Percentiles rank a stretch among this genome's conserved stretches.
Conservation (phyloP, 306 rosid genomes). For the Corylus avellana region DNA sequence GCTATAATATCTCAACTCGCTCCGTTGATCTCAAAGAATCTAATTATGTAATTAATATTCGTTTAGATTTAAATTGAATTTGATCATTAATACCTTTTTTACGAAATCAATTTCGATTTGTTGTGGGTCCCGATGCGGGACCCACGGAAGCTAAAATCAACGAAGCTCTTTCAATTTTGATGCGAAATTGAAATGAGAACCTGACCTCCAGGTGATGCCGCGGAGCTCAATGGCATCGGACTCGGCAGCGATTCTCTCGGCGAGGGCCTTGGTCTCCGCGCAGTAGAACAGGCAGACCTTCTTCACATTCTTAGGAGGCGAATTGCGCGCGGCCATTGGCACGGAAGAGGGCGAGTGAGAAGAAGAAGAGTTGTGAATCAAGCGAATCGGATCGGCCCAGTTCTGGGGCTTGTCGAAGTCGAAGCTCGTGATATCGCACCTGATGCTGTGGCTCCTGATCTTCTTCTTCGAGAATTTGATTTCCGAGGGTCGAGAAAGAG, state of each 20-base stretch:
- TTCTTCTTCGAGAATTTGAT: conserved; percentile 27
- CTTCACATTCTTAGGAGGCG: conserved; percentile 46
- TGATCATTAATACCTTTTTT: too few species aligned
- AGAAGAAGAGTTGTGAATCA: conserved; percentile 30
- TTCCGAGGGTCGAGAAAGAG: conserved; percentile 10
- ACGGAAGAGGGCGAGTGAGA: conserved; percentile 31
- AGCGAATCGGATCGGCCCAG: conserved; percentile 6
- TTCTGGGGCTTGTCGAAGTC: conserved; percentile 30
- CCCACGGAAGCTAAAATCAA: neutral
- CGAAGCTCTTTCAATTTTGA: neutral
- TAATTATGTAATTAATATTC: too few species aligned
- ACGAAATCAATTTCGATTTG: neutral
- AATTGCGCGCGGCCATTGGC: conserved; percentile 50
- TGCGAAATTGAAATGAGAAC: conserved; percentile 13
- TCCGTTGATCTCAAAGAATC: too few species aligned
- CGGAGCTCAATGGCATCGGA: conserved; percentile 78
- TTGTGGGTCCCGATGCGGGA: neutral
- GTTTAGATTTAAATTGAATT: too few species aligned
- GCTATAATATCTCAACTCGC: too few species aligned
- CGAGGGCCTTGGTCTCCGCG: conserved; percentile 78
- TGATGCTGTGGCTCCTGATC: conserved; percentile 17
- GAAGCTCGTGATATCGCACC: conserved; percentile 66
- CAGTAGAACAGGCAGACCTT: conserved; percentile 79
- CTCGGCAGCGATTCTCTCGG: conserved; percentile 68
- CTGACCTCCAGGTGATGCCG: conserved; percentile 71